These are phyloP conservation scores for Austroboletus eburneus DNA, from an alignment of 768 basidiomycete species.

Conservation along the genomic window DNA sequence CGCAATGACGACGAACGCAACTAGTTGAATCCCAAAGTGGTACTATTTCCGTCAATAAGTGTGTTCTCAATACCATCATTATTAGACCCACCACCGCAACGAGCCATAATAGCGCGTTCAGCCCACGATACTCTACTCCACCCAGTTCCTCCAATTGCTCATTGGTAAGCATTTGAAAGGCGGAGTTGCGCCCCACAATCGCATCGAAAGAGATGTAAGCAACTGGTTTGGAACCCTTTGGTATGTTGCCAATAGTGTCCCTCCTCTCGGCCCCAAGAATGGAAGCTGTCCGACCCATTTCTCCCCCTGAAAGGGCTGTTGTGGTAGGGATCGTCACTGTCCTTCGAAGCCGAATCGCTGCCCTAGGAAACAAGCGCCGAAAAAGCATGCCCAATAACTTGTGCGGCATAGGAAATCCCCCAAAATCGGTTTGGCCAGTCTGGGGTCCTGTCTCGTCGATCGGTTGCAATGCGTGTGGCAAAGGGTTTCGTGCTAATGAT, in stretches of 20 bases:
- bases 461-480: constrained; percentile 9
- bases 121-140: constrained; percentile 87
- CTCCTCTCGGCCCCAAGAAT: constrained; percentile 7
- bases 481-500: constrained; percentile 16
- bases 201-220: constrained; percentile 87
- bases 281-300: constrained; percentile 26
- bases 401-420: constrained; percentile 73
- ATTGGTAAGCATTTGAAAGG: constrained; percentile 61
- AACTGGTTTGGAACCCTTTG: constrained; percentile 48
- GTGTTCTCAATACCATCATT: neutral
- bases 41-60: constrained; percentile 49
- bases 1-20: constrained; percentile 69
- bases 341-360: constrained; percentile 53
- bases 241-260: constrained; percentile 15
- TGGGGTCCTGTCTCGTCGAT: constrained; percentile 11
- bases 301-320: constrained; percentile 44
- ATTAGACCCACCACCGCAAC: constrained; percentile 57
- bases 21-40: constrained; percentile 64
- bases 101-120: constrained; percentile 79
- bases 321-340: constrained; percentile 76
- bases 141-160: constrained; percentile 91
- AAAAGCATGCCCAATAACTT: constrained; percentile 49
- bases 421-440: constrained; percentile 49
- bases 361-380: constrained; percentile 56
- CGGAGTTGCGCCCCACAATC: constrained; percentile 77